Conservation (phyloP, 2,329 filamentous ascomycete species). For the Aspergillus aculeatus region DNA sequence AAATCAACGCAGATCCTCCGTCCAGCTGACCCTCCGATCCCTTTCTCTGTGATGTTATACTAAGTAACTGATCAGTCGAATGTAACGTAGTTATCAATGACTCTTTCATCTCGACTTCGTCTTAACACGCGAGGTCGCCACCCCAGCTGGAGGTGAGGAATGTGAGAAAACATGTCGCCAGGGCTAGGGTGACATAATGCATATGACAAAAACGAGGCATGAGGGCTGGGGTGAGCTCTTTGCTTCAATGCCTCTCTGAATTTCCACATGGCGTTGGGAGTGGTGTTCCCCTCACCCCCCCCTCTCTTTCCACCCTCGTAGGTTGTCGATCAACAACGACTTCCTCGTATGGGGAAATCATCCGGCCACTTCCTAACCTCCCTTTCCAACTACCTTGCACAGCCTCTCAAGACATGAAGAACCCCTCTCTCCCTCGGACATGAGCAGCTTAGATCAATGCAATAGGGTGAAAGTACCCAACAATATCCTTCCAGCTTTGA, state of each 20-base stretch:
- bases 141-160: constrained; percentile 5
- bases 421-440: no score
- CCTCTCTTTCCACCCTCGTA: no score
- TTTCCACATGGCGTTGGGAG: neutral
- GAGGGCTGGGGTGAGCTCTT: neutral
- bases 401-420: no score
- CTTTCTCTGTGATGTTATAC: neutral
- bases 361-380: no score
- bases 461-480: no score
- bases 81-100: neutral
- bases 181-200: constrained; percentile 1
- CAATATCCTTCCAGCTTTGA: no score
- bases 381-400: no score
- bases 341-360: no score
- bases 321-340: no score
- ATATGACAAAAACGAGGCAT: constrained; percentile 3
- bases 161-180: constrained; percentile 4
- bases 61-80: neutral
- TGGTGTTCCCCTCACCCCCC: no score
- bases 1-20: neutral
- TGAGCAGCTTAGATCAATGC: no score
- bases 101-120: neutral
- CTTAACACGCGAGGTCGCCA: neutral
- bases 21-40: neutral
- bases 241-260: neutral